A percentile compares a stretch with the other conserved stretches of the same genome.
These are phyloP conservation scores for Paraphoma chrysanthemicola DNA, from an alignment of 2,329 filamentous ascomycete genomes.

Conservation along the genomic window DNA sequence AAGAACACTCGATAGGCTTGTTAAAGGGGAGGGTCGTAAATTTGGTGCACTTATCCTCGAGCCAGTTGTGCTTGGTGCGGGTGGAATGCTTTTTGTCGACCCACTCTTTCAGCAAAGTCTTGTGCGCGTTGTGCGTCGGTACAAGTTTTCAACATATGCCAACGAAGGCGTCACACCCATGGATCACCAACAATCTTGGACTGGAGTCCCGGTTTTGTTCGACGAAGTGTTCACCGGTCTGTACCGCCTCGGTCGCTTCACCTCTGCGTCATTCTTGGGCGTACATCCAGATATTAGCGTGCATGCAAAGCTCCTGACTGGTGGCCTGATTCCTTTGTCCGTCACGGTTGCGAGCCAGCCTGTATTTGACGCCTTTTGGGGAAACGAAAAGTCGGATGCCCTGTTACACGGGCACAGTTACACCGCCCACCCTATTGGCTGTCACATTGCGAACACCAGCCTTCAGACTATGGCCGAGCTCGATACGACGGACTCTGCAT, in stretches of 20 bases:
- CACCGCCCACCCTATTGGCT: slow-evolving; percentile 83
- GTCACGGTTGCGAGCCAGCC: slow-evolving; percentile 76
- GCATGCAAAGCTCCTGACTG: slow-evolving; percentile 84
- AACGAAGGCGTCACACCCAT: neutral
- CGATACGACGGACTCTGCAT: neutral
- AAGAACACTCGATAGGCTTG: slow-evolving; percentile 60
- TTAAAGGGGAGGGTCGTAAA: slow-evolving; percentile 63
- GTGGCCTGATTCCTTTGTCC: slow-evolving; percentile 78
- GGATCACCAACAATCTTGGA: slow-evolving; percentile 58
- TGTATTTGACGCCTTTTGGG: slow-evolving; percentile 75
- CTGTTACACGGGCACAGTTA: slow-evolving; percentile 87
- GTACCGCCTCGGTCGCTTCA: slow-evolving; percentile 78
- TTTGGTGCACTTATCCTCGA: slow-evolving; percentile 83
- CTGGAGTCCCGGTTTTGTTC: slow-evolving; percentile 78
- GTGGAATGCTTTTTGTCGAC: slow-evolving; percentile 85
- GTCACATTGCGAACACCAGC: slow-evolving; percentile 75
- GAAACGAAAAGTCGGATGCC: slow-evolving; percentile 77
- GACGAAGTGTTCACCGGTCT: slow-evolving; percentile 90
- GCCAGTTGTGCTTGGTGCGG: slow-evolving; percentile 79
- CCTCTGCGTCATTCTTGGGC: slow-evolving; percentile 72
- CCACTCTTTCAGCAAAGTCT: slow-evolving; percentile 80
- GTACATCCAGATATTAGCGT: slow-evolving; percentile 77
- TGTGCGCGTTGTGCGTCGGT: slow-evolving; percentile 70
- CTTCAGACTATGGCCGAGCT: slow-evolving; percentile 60
- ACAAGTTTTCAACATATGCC: slow-evolving; percentile 58